Percentiles rank a stretch among this genome's conserved stretches.
These are phyloP conservation scores for Myochromella boudieri DNA, from an alignment of 768 basidiomycete species.

Conservation along the genomic window DNA sequence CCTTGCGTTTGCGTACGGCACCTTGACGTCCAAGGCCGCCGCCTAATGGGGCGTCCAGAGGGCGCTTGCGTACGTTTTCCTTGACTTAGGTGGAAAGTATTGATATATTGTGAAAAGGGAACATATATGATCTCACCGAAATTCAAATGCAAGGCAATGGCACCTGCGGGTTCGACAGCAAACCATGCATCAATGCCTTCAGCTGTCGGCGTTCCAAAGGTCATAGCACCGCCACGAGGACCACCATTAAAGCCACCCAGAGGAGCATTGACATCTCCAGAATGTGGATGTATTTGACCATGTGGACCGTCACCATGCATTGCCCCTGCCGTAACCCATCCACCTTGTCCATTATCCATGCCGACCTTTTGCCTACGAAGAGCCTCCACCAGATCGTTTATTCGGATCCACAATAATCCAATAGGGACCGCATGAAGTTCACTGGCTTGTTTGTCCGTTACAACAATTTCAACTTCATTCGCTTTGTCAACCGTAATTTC, in stretches of 20 bases:
- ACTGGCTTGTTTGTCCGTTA: slow-evolving; percentile 88
- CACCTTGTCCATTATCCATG: slow-evolving; percentile 81
- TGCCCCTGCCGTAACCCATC: slow-evolving; percentile 94
- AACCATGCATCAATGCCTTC: slow-evolving; percentile 98
- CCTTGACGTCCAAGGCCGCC: slow-evolving; percentile 97
- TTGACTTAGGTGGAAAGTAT: slow-evolving; percentile 63
- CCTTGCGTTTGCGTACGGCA: slow-evolving; percentile 96
- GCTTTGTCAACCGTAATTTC: slow-evolving; percentile 97
- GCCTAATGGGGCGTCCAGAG: slow-evolving; percentile 81
- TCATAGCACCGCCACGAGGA: slow-evolving; percentile 34
- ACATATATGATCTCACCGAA: slow-evolving; percentile 65
- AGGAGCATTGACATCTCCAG: slow-evolving; percentile 48
- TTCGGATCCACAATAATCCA: slow-evolving; percentile 91
- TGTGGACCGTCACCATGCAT: slow-evolving; percentile 65
- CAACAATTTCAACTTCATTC: slow-evolving; percentile 95
- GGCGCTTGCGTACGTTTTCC: slow-evolving; percentile 94
- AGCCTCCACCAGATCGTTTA: slow-evolving; percentile 93
- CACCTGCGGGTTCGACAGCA: slow-evolving; percentile 95
- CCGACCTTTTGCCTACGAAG: slow-evolving; percentile 89
- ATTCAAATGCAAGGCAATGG: slow-evolving; percentile 82
- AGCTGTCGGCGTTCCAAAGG: slow-evolving; percentile 33
- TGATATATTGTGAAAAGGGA: slow-evolving; percentile 12
- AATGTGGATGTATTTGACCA: slow-evolving; percentile 29
- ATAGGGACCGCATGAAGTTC: slow-evolving; percentile 85
- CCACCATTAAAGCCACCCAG: slow-evolving; percentile 48